Evolutionary conservation across 75 land plant species (phyloP), one percentile per base, ranked within the genome.

Genomic region (Pinus tabuliformis): DNA sequence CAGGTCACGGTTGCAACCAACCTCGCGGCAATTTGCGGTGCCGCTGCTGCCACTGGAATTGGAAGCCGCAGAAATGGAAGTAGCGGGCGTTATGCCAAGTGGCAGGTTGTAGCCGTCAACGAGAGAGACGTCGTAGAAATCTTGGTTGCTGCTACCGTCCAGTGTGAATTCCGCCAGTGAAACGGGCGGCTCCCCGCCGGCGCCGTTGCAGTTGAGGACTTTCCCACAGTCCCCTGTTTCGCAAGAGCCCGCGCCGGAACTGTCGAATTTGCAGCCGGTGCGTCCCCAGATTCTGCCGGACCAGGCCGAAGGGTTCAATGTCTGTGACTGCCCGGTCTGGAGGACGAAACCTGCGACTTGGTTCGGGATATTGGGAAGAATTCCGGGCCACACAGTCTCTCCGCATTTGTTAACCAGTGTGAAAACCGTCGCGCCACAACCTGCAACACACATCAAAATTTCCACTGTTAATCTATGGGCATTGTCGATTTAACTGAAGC

Each of bases 331-430:
- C 26, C 91, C 90, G 7, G 85, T 62, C 28, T 83, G 77, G 3
- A 96, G 80, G n/a, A 63, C 45, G 73, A 95, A 93, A 7, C 95
- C 97, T 6, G 93, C 95, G 37, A 79, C 84, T 60, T 66, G 75
- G 72, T 85, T 76, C 72, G 74, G 62, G 8, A 81, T 78, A 3
- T 81, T 85, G 8, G 88, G 86, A 15, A 82, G 81, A 2, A 92
- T 60, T 0, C 74, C 95, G 7, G 90, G 90, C 95, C 95, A 92
- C 21, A 92, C 80, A n/a, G 92, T 92, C n/a, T 84, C 79, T 30
- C 78, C 77, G 84, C 95, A 92, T 57, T 81, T 56, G 78, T 92
- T 90, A 26, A 77, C 72, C 17, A 92, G 76, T 6, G 87, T 90
- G 76, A 92, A 88, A 3, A 83, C 62, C 52, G 54, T 42, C 54